Conservation (phyloP, 768 basidiomycete genomes). For the Hirschioporus abietinus region DNA sequence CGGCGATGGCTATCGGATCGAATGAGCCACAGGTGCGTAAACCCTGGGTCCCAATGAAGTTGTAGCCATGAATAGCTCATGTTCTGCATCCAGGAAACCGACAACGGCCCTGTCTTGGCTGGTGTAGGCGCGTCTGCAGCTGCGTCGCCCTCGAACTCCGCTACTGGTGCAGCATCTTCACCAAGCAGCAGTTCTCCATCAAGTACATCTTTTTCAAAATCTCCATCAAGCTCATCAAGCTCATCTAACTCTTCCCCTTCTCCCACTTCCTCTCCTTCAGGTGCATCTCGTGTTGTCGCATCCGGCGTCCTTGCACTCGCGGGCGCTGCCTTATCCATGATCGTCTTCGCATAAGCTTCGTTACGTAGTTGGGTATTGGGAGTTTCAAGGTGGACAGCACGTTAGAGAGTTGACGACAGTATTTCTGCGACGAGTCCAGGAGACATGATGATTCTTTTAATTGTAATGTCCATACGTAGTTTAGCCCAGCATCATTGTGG, state of each 20-base stretch:
- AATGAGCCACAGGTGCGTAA: slow-evolving; percentile 30
- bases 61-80: not conserved
- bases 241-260: not conserved
- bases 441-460: not conserved
- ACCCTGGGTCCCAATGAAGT: not conserved
- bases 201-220: not conserved
- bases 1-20: slow-evolving; percentile 33
- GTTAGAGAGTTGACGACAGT: not conserved
- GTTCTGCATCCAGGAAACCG: slow-evolving; percentile 25
- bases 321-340: not conserved
- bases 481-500: not conserved
- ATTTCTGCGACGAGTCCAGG: not conserved
- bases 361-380: not conserved
- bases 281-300: not conserved
- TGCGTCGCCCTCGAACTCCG: slow-evolving; percentile 20
- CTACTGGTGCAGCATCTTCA: slow-evolving; percentile 3
- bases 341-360: not conserved
- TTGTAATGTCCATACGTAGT: not conserved
- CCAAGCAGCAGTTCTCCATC: not conserved
- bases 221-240: not conserved
- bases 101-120: slow-evolving; percentile 35
- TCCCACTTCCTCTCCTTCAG: not conserved
- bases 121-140: slow-evolving; percentile 36
- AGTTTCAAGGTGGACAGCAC: not conserved
- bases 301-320: not conserved